phyloP scores from a whole-genome alignment of 1,284 basidiomycete genomes.

The Ceratobasidium sp. region DNA sequence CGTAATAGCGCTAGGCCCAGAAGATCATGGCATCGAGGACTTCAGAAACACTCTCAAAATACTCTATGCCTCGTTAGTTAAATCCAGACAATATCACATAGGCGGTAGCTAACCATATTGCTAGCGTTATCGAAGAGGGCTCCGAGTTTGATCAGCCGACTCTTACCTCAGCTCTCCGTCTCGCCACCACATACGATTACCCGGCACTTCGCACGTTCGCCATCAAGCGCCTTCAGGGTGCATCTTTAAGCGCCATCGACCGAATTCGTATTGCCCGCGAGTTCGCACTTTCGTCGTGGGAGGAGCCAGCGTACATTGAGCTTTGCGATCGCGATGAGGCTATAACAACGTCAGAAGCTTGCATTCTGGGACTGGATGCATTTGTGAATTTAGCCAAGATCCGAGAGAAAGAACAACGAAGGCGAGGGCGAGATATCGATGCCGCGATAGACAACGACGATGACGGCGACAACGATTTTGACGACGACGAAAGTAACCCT shows the following conservation, averaged over 20 bases:
- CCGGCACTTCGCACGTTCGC: slow-evolving; percentile 5
- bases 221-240: neutral
- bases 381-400: neutral
- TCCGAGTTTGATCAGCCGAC: slow-evolving; percentile 1
- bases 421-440: too few relatives aligned
- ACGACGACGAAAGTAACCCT: too few relatives aligned
- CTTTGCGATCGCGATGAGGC: neutral
- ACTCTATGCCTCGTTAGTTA: slow-evolving; percentile 19
- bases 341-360: neutral
- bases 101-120: neutral
- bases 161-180: slow-evolving; percentile 23
- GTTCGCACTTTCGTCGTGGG: slow-evolving; percentile 12
- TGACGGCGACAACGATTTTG: too few relatives aligned
- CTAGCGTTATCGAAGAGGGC: neutral
- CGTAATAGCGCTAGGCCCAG: neutral
- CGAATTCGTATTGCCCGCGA: neutral
- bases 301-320: slow-evolving; percentile 14
- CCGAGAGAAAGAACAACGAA: neutral
- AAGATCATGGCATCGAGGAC: neutral
- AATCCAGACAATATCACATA: neutral
- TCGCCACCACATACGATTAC: slow-evolving; percentile 3
- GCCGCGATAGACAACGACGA: too few relatives aligned
- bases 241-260: neutral
- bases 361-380: neutral
- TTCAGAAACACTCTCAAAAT: slow-evolving; percentile 4